Evolutionary conservation across 2,329 filamentous ascomycete genomes (phyloP), one percentile per base, ranked within the genome.

Genomic region (Biscogniauxia marginata): DNA sequence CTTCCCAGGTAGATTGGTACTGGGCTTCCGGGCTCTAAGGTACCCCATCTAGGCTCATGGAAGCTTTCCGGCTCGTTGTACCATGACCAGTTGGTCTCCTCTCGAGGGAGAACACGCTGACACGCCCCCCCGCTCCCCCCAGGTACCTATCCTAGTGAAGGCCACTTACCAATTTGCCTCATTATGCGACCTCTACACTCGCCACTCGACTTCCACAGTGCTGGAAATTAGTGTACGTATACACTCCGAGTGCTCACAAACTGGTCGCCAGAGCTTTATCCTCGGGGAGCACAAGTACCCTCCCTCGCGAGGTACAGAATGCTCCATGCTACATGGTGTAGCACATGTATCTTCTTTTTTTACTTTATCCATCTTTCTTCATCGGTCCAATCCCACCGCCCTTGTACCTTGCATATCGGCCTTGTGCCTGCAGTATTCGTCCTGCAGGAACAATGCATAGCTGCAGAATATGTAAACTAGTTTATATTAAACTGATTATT

Each of bases 351-450:
- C 9, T n/a, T 39, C 3, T 16, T n/a, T 6, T 39, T 39, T 39
- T 16, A n/a, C n/a, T 39, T 39, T 3, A 39, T 46, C 18, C 5
- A 23, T 46, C 11, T 46, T 16, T 7, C 18, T 16, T 21, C 19
- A 21, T 46, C 45, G 21, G 22, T 47, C 43, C n/a, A 39, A 39
- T 39, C 30, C 30, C 30, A 39, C 9, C 13, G 13, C 30, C 30
- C 30, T n/a, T 58, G 64, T 68, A 67, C 65, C 66, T 69, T 69
- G 67, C 67, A 69, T 69, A 62, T 53, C 57, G 61, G 63, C 61
- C 63, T 60, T 67, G 63, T 65, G 63, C 67, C 63, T 64, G 65
- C 66, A 68, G 61, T 58, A 59, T 56, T 64, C 56, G 58, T 65
- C 61, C 67, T 69, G 67, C 67, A 69, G 67, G 67, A 65, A 68